Evolutionary conservation across 352 stramenopile genomes (phyloP), one percentile per base, ranked within the genome.

Genomic region (Phytophthora cryptogea): DNA sequence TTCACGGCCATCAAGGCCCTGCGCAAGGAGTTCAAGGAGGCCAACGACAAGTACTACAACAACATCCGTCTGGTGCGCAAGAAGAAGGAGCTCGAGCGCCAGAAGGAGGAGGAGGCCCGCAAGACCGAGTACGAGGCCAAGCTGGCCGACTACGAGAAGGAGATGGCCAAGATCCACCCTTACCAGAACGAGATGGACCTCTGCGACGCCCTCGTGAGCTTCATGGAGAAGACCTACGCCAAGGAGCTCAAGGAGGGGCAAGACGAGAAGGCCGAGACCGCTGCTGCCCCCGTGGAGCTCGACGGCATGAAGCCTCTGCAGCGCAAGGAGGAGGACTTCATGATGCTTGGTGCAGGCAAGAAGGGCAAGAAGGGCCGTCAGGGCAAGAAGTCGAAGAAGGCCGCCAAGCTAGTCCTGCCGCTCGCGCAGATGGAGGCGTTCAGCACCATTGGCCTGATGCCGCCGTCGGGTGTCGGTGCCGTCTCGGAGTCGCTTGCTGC

Each of bases 131-230:
- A 96, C 56, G 94, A 98, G 44, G 90, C 94, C 64, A 98, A 98
- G 76, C 87, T 98, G 60, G 87, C 96, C n/a, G 82, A 97, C 59
- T 98, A 98, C 72, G 94, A 98, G 67, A 90, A 97, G 65, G 95
- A 98, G 68, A 92, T 98, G 73, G 73, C 90, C 55, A 98, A 98
- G 78, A 98, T 98, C 71, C 94, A 97, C 74, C 94, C 94, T 31
- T 98, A 97, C 73, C 94, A 98, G 76, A 92, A 98, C 63, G 94
- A 99, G 67, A 95, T 98, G 80, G 90, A 95, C 64, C 78, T 99
- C 7, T 98, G 94, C 62, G 94, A 98, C 58, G 96, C 94, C 42
- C 80, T 99, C 10, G 81, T 97, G 0, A 72, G 86, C 16, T 98
- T 97, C 72, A 67, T 99, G 42, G 89, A 97, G 60, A 96, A 90